Base-by-base conservation (phyloP, 768 basidiomycete genomes). In the Termitomyces sp. region DNA sequence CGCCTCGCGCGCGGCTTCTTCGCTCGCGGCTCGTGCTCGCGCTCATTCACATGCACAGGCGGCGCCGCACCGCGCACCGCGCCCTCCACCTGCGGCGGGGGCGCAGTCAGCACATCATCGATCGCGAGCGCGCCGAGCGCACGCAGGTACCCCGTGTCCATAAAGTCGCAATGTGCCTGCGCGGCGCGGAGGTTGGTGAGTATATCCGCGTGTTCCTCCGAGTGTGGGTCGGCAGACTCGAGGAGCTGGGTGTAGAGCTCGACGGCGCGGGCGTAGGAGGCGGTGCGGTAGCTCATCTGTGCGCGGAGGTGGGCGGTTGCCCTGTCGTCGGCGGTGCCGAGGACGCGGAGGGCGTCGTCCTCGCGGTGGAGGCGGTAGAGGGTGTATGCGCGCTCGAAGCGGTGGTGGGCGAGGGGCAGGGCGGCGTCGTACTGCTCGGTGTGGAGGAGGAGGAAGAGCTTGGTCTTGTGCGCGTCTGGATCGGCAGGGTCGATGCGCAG, bases 161-260 rank as follows among this genome's bases (percentile, higher is more conserved):
- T 82, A 75, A 96, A 97, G 66, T 93, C 88, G 56, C 92, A 82
- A 68, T 94, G 92, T 57, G 81, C 79, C 67, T 91, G 85, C 2
- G 92, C 81, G 5, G 94, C 92, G 57, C 83, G 77, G 57, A 95
- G 83, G 71, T 97, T 96, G 60, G 85, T 92, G 39, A 88, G 76
- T 67, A 95, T 85, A 68, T 95, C 94, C 4, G 89, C 82, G 66
- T 93, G 84, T 74, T 96, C 94, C 65, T 95, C 90, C 28, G 91
- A 87, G 65, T 86, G 76, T 93, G 94, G 68, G 44, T 55, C 84
- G 48, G 87, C 85, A 8, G 83, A 85, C 62, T 92, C 88, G 3
- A 95, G 77, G 2, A 97, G 79, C 54, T 90, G 82, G 60, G 85
- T 89, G 71, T 95, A 96, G 50, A 93, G 69, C 45, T 88, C 85